phyloP scores from a whole-genome alignment of 2,329 filamentous ascomycete species.

The Cadophora sp. region DNA sequence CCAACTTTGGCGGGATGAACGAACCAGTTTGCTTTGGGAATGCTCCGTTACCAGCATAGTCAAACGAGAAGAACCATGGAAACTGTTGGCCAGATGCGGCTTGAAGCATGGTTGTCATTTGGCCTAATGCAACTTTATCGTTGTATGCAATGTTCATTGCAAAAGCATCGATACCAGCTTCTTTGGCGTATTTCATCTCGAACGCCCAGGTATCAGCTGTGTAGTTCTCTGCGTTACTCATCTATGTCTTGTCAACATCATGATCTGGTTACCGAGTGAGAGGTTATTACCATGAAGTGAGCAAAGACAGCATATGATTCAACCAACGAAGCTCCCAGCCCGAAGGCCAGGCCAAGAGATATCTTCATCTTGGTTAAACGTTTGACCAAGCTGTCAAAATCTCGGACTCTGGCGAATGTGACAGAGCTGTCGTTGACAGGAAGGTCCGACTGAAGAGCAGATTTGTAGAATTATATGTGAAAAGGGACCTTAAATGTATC shows the following conservation, averaged over 20 bases:
- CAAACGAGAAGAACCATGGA: neutral
- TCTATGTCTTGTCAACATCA: neutral
- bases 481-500: too few species aligned
- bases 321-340: too few species aligned
- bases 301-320: neutral
- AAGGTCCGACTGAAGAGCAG: too few species aligned
- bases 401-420: too few species aligned
- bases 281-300: neutral
- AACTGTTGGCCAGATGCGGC: neutral
- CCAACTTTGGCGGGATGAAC: too few species aligned
- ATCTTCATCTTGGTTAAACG: too few species aligned
- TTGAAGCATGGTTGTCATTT: neutral
- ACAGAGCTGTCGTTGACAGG: too few species aligned
- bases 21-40: neutral
- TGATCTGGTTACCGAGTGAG: too few species aligned
- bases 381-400: constrained; percentile 56
- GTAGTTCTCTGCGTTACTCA: neutral
- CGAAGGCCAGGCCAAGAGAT: too few species aligned
- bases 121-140: neutral
- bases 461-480: too few species aligned
- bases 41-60: neutral
- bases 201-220: neutral
- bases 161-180: neutral
- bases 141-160: neutral
- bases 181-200: neutral